A percentile compares a stretch with the other conserved stretches of the same genome.
phyloP scores from a whole-genome alignment of 73 alveolate species.

The Paramecium sexaurelia region DNA sequence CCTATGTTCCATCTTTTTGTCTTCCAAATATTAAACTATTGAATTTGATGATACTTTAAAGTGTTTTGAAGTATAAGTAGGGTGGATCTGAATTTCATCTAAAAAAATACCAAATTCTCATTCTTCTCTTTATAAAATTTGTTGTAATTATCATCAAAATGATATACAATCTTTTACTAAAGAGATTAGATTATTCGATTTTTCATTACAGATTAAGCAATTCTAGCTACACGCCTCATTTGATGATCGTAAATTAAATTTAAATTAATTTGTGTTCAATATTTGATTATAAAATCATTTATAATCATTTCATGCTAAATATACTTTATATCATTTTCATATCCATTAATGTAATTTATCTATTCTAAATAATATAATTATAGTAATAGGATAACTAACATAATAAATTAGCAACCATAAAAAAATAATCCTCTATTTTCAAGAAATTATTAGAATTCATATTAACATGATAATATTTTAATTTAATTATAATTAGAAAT shows the following conservation, averaged over 20 bases:
- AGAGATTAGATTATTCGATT: neutral
- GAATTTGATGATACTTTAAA: neutral
- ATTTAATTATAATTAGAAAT: neutral
- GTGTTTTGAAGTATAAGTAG: constrained; percentile 43
- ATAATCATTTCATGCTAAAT: neutral
- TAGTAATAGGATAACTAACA: neutral
- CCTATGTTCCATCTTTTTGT: neutral
- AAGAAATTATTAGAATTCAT: too few species aligned
- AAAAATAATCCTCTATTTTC: too few species aligned
- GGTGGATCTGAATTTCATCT: neutral
- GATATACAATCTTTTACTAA: neutral
- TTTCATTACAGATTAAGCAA: neutral
- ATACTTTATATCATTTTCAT: neutral
- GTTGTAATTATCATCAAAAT: neutral
- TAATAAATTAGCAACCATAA: too few species aligned
- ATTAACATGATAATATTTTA: neutral
- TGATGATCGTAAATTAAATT: constrained; percentile 4
- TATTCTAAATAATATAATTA: too few species aligned
- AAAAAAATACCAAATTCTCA: neutral
- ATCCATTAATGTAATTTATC: neutral
- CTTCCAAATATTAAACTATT: neutral
- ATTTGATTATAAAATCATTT: neutral
- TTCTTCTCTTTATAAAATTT: neutral
- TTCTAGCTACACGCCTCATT: neutral
- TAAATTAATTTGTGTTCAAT: constrained; percentile 1